Conservation (phyloP, 306 rosid species). For the Pterocarpus santalinus region DNA sequence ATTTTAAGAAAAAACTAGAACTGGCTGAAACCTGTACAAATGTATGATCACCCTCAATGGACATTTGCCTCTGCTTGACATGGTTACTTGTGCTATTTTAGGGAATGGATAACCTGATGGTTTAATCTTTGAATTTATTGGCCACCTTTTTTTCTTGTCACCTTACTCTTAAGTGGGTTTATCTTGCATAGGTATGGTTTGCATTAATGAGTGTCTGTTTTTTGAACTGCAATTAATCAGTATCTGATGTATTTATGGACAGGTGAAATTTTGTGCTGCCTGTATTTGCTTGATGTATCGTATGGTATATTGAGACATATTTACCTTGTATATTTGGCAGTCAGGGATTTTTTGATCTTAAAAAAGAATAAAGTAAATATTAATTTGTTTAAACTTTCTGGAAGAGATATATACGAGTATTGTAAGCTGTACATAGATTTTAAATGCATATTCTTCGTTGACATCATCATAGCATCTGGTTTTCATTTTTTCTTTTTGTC, state of each 20-base stretch:
- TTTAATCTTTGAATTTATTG: background rate
- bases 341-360: slow-evolving; percentile 8
- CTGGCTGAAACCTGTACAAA: background rate
- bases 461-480: background rate
- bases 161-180: background rate
- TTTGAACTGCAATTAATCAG: slow-evolving; percentile 16
- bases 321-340: background rate
- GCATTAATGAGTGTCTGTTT: slow-evolving; percentile 16
- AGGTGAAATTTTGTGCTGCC: slow-evolving; percentile 1
- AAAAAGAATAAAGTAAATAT: background rate
- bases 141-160: background rate
- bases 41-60: background rate
- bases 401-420: slow-evolving; percentile 2
- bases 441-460: slow-evolving; percentile 30
- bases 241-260: slow-evolving; percentile 5
- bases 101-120: slow-evolving; percentile 36
- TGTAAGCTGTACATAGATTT: slow-evolving; percentile 18
- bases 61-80: slow-evolving; percentile 5
- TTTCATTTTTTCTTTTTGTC: background rate
- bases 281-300: slow-evolving; percentile 13
- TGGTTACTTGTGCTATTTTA: slow-evolving; percentile 26
- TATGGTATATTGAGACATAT: slow-evolving; percentile 18
- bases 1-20: slow-evolving; percentile 1
- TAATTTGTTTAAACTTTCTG: background rate
- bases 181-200: slow-evolving; percentile 36